These are phyloP conservation scores for Elongisporangium anandrum DNA, from an alignment of 352 stramenopile species.

Conservation along the genomic window DNA sequence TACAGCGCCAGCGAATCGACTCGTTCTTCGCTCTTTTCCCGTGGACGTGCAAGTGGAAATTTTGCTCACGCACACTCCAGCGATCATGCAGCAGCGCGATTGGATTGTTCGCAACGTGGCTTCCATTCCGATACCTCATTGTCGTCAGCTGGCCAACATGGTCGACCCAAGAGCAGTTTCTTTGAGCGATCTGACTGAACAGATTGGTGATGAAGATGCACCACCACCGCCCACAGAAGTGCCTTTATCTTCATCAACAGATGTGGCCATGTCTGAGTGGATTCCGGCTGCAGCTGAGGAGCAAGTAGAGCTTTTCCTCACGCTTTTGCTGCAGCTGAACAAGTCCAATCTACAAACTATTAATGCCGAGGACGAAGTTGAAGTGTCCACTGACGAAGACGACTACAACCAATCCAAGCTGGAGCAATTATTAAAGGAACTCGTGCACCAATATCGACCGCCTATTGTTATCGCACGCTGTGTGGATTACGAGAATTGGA, in stretches of 20 bases:
- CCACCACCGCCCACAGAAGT: neutral
- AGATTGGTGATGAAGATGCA: neutral
- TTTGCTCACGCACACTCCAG: conserved; percentile 32
- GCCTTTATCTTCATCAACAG: neutral
- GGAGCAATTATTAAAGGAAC: conserved; percentile 46
- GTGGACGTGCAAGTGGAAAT: conserved; percentile 50
- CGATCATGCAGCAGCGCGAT: conserved; percentile 64
- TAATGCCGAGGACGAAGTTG: conserved; percentile 2
- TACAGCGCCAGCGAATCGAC: conserved; percentile 27
- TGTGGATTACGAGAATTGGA: conserved; percentile 83
- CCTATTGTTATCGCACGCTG: conserved; percentile 74
- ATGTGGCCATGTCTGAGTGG: conserved; percentile 46
- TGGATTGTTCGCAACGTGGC: conserved; percentile 60
- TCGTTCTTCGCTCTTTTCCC: conserved; percentile 50
- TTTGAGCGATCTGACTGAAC: neutral
- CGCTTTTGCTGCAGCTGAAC: conserved; percentile 62
- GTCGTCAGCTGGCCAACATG: conserved; percentile 26
- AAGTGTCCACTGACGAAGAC: conserved; percentile 4
- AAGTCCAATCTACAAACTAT: conserved; percentile 2
- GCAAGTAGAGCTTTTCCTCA: conserved; percentile 73
- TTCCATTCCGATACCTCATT: conserved; percentile 29
- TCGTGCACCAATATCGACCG: conserved; percentile 64
- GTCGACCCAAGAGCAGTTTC: conserved; percentile 30
- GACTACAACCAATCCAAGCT: conserved; percentile 49
- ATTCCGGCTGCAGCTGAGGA: conserved; percentile 40